Conservation (phyloP, 140 eudicot genomes). For the Ambrosia hybrid region DNA sequence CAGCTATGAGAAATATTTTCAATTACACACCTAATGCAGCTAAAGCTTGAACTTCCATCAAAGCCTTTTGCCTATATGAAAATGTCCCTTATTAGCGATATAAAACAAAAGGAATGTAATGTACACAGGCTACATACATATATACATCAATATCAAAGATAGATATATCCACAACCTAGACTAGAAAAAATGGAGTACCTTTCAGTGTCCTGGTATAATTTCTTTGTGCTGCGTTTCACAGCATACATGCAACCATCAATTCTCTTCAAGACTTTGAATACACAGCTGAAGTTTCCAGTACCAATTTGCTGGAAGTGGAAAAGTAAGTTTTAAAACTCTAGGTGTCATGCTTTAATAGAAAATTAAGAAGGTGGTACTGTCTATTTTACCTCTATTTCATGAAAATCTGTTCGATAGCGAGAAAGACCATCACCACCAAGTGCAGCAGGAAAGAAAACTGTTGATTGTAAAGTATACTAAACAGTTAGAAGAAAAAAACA, state of each 20-base stretch:
- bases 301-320: conserved; percentile 70
- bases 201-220: conserved; percentile 60
- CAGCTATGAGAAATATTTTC: background rate
- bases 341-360: background rate
- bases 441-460: conserved; percentile 56
- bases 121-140: background rate
- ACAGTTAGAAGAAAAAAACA: background rate
- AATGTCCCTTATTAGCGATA: conserved; percentile 22
- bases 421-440: conserved; percentile 72
- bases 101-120: background rate
- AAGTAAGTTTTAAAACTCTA: background rate
- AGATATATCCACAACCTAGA: background rate
- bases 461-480: conserved; percentile 11
- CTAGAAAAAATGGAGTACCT: conserved; percentile 45
- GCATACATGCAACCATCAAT: conserved; percentile 96
- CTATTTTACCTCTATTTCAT: conserved; percentile 67
- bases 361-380: background rate
- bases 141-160: background rate
- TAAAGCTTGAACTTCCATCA: conserved; percentile 97
- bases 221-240: conserved; percentile 69
- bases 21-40: conserved; percentile 78
- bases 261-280: conserved; percentile 79
- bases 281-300: conserved; percentile 80
- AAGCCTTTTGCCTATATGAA: conserved; percentile 73
- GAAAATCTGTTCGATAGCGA: conserved; percentile 83